These are phyloP conservation scores for Pilasporangium apinafurcum DNA, from an alignment of 352 stramenopile species.

Conservation along the genomic window DNA sequence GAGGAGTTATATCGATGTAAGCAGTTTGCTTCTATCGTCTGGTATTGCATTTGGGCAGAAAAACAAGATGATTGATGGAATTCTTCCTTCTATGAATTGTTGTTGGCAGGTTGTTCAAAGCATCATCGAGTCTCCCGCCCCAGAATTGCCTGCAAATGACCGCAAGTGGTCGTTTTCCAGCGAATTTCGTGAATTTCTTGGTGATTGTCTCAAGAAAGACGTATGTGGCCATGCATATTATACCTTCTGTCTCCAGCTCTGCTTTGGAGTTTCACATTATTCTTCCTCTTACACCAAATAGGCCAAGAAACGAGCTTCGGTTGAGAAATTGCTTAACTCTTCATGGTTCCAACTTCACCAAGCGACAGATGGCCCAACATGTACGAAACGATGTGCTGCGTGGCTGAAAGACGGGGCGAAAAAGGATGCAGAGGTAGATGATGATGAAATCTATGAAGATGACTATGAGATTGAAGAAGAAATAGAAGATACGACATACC, in stretches of 20 bases:
- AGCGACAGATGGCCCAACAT: slow-evolving; percentile 25
- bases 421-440: slow-evolving; percentile 1
- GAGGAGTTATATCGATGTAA: slow-evolving; percentile 62
- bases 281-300: slow-evolving; percentile 4
- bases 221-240: slow-evolving; percentile 12
- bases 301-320: slow-evolving; percentile 48
- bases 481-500: slow-evolving; percentile 13
- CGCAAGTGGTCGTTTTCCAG: slow-evolving; percentile 22
- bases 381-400: slow-evolving; percentile 16
- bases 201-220: slow-evolving; percentile 57
- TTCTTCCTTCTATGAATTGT: background rate
- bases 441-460: slow-evolving; percentile 18
- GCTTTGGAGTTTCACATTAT: background rate
- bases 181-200: slow-evolving; percentile 56
- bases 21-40: background rate
- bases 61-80: background rate
- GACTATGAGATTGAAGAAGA: slow-evolving; percentile 54
- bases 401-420: slow-evolving; percentile 16
- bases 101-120: slow-evolving; percentile 53
- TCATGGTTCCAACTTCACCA: slow-evolving; percentile 49
- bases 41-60: background rate
- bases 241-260: background rate
- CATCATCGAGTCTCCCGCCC: slow-evolving; percentile 58
- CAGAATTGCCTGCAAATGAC: slow-evolving; percentile 25
- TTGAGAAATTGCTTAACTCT: slow-evolving; percentile 42